These are phyloP conservation scores for Prototheca wickerhamii DNA, from an alignment of 163 green algal species.

Conservation along the genomic window DNA sequence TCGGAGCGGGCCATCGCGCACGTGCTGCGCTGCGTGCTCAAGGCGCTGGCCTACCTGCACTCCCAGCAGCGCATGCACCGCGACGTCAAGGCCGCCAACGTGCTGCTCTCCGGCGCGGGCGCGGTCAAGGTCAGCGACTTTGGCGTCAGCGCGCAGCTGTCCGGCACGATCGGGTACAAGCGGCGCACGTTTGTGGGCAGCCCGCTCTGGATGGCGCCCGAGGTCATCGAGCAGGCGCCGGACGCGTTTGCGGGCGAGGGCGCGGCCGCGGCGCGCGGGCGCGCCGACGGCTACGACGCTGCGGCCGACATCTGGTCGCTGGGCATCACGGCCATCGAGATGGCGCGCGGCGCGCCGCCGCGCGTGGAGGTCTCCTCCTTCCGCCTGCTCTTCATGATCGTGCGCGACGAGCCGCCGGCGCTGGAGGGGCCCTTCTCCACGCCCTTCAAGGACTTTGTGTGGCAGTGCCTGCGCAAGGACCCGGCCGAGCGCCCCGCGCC, in stretches of 20 bases:
- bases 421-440: constrained; percentile 62
- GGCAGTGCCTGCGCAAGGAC: constrained; percentile 57
- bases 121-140: constrained; percentile 88
- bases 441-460: constrained; percentile 83
- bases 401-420: constrained; percentile 62
- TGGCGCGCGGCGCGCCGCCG: constrained; percentile 80
- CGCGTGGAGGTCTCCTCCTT: constrained; percentile 79
- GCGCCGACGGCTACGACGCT: constrained; percentile 63
- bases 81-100: constrained; percentile 83
- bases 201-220: constrained; percentile 91
- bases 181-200: constrained; percentile 92
- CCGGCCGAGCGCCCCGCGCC: constrained; percentile 38
- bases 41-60: constrained; percentile 51
- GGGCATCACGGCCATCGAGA: constrained; percentile 93
- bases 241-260: constrained; percentile 4
- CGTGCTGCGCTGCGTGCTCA: constrained; percentile 30
- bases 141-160: constrained; percentile 83
- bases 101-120: constrained; percentile 68
- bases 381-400: constrained; percentile 91
- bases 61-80: constrained; percentile 62
- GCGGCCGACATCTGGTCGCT: constrained; percentile 91
- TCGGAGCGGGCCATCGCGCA: constrained; percentile 62
- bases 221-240: constrained; percentile 45
- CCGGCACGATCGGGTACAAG: constrained; percentile 71
- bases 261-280: background rate